Percentiles rank a stretch among this genome's conserved stretches.
These are phyloP conservation scores for Strobilomyces confusus DNA, from an alignment of 768 basidiomycete species.

Conservation along the genomic window DNA sequence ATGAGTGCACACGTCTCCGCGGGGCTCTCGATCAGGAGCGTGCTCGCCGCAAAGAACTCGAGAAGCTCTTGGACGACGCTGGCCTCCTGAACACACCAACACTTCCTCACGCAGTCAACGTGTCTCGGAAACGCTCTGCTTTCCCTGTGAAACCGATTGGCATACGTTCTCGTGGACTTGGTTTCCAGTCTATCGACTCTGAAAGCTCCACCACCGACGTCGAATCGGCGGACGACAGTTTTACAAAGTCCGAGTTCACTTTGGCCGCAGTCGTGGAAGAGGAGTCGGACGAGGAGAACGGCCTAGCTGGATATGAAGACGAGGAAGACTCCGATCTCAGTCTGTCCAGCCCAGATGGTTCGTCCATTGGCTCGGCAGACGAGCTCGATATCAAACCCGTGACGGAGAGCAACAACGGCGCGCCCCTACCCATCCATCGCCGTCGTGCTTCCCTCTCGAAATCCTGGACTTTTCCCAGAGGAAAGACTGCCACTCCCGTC, in stretches of 20 bases:
- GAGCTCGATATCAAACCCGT: constrained; percentile 32
- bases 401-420: constrained; percentile 10
- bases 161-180: constrained; percentile 43
- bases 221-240: constrained; percentile 49
- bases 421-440: constrained; percentile 24
- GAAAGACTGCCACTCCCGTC: constrained; percentile 17
- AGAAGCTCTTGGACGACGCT: constrained; percentile 46
- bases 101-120: constrained; percentile 15
- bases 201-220: constrained; percentile 64
- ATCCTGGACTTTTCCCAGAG: constrained; percentile 64
- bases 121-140: constrained; percentile 11
- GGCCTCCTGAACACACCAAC: constrained; percentile 46
- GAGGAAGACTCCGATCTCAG: constrained; percentile 56
- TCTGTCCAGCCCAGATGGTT: constrained; percentile 41
- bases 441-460: constrained; percentile 50
- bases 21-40: constrained; percentile 39
- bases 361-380: constrained; percentile 53
- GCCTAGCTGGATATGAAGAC: constrained; percentile 64
- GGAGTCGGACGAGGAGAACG: constrained; percentile 46
- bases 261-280: constrained; percentile 61
- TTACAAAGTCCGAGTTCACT: constrained; percentile 40
- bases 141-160: constrained; percentile 23
- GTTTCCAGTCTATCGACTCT: constrained; percentile 60
- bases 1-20: constrained; percentile 27
- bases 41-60: constrained; percentile 43